Evolutionary conservation across 164 flowering plant species (phyloP).

Genomic region (Stephania yunnanensis): DNA sequence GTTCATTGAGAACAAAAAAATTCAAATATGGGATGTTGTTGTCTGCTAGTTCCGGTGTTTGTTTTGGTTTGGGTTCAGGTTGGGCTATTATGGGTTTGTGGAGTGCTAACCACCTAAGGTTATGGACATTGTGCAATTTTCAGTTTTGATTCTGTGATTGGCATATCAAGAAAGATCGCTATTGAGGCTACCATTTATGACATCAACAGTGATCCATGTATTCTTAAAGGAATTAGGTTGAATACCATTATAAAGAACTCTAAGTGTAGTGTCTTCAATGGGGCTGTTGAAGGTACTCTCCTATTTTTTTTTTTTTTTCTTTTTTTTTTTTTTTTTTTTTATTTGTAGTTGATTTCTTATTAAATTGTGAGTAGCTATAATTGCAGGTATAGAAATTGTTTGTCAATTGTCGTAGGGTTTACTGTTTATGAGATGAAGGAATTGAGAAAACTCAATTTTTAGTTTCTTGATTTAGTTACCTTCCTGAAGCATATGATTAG

Average conservation of each 20-base stretch:
- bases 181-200: slow-evolving; percentile 55
- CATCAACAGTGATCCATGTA: slow-evolving; percentile 44
- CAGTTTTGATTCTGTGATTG: slow-evolving; percentile 65
- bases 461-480: background rate
- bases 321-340: background rate
- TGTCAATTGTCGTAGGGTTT: background rate
- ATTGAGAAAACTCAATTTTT: background rate
- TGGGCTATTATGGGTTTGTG: slow-evolving; percentile 21
- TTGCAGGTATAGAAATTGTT: background rate
- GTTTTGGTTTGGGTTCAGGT: slow-evolving; percentile 28
- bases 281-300: slow-evolving; percentile 50
- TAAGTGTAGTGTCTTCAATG: slow-evolving; percentile 59
- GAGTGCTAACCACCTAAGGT: slow-evolving; percentile 29
- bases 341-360: background rate
- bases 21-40: slow-evolving; percentile 17
- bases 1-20: slow-evolving; percentile 1
- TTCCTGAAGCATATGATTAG: no score
- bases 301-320: no score
- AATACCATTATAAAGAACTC: slow-evolving; percentile 37
- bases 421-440: background rate
- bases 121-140: slow-evolving; percentile 69
- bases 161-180: slow-evolving; percentile 61
- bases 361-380: background rate
- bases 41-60: slow-evolving; percentile 9
- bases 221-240: slow-evolving; percentile 55